Conservation (phyloP, 331 rosid genomes). For the Ulmus americana region DNA sequence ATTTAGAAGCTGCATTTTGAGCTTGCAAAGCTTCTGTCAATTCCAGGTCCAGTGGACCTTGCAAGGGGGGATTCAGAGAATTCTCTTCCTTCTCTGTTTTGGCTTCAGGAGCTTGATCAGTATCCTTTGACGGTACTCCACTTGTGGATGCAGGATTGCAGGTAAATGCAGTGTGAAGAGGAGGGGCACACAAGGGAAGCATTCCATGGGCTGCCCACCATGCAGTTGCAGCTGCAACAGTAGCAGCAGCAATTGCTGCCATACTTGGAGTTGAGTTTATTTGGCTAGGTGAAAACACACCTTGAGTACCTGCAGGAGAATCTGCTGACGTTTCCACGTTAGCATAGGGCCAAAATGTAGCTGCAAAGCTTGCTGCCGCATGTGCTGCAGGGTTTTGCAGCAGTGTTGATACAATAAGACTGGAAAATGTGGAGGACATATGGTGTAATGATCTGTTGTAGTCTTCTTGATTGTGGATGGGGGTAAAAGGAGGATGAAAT, state of each 20-base stretch:
- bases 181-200: constrained; percentile 82
- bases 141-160: constrained; percentile 41
- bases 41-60: constrained; percentile 48
- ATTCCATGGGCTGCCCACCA: constrained; percentile 98
- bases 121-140: constrained; percentile 40
- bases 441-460: constrained; percentile 55
- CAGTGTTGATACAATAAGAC: constrained; percentile 61
- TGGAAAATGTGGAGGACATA: constrained; percentile 64
- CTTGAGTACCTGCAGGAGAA: constrained; percentile 45
- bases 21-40: constrained; percentile 44
- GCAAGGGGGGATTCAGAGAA: constrained; percentile 38
- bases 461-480: constrained; percentile 40
- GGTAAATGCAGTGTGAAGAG: constrained; percentile 57
- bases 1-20: constrained; percentile 51
- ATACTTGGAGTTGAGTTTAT: constrained; percentile 59
- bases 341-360: constrained; percentile 70
- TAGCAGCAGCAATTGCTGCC: constrained; percentile 76
- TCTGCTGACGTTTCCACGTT: constrained; percentile 44
- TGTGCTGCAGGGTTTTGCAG: constrained; percentile 88
- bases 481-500: constrained; percentile 50
- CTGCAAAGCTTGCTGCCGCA: constrained; percentile 80
- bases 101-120: constrained; percentile 35
- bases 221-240: constrained; percentile 93
- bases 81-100: constrained; percentile 38
- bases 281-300: constrained; percentile 47